phyloP scores from a whole-genome alignment of 192 early-diverging fungal species.

The Phlyctochytrium planicorne region DNA sequence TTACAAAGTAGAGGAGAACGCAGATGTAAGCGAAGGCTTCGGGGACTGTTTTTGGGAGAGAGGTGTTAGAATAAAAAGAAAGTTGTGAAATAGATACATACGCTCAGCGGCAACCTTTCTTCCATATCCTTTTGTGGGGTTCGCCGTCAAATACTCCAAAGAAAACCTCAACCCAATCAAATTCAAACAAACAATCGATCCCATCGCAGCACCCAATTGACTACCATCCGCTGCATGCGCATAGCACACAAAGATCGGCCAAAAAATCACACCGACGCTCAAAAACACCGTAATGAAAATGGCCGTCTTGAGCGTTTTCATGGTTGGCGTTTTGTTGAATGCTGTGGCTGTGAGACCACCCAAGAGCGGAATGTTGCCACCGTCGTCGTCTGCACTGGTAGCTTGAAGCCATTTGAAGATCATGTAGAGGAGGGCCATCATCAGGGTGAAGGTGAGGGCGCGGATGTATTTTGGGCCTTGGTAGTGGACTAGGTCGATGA shows the following conservation, averaged over 20 bases:
- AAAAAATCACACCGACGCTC: constrained; percentile 7
- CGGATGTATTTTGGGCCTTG: constrained; percentile 11
- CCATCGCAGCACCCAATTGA: not conserved
- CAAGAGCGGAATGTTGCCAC: not conserved
- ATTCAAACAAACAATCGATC: not conserved
- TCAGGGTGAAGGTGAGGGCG: not conserved
- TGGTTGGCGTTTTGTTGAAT: not conserved
- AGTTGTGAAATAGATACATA: not conserved
- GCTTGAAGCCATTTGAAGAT: constrained; percentile 8
- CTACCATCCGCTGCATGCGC: constrained; percentile 10
- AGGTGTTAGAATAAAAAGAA: not conserved
- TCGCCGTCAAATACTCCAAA: not conserved
- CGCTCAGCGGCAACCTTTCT: not conserved
- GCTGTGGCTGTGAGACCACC: not conserved
- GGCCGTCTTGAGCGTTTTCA: constrained; percentile 9
- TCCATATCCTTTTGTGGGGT: not conserved
- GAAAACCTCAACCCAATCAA: not conserved
- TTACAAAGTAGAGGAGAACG: not conserved
- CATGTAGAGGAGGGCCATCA: constrained; percentile 1
- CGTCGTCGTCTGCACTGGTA: not conserved
- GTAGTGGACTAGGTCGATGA: constrained; percentile 9
- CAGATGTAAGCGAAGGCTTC: not conserved
- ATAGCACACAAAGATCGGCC: constrained; percentile 18
- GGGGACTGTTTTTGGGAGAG: not conserved
- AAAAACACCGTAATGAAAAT: constrained; percentile 9